Percentiles rank a stretch among this genome's conserved stretches.
phyloP scores from a whole-genome alignment of 176 grass and related monocot genomes.

The Cenchrus americanus region DNA sequence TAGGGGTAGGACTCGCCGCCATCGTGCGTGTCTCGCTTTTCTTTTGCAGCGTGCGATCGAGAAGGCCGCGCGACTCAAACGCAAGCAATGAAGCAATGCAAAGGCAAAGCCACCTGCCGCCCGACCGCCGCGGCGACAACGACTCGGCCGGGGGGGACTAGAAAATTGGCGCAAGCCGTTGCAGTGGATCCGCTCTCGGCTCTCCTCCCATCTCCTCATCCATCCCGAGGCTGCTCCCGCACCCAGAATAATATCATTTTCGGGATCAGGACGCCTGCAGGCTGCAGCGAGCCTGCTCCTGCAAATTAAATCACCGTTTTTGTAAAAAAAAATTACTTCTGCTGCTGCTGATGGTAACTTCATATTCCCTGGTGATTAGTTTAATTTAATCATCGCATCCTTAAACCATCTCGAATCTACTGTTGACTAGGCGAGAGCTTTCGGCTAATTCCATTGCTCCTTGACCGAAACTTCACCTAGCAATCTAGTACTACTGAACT shows the following conservation, averaged over 20 bases:
- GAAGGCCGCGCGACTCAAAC: background rate
- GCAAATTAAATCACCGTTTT: background rate
- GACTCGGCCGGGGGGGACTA: background rate
- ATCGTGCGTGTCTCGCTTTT: too few relatives aligned
- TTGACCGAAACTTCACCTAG: background rate
- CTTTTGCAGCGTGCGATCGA: background rate
- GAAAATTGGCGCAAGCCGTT: slow-evolving; percentile 8
- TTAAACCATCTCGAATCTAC: background rate
- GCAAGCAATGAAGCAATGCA: background rate
- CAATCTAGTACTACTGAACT: too few relatives aligned
- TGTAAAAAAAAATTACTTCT: background rate
- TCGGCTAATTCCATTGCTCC: background rate
- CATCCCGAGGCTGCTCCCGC: background rate
- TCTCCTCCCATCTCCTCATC: background rate
- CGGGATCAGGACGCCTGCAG: slow-evolving; percentile 23
- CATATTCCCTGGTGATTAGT: background rate
- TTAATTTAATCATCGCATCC: background rate
- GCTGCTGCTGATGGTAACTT: background rate
- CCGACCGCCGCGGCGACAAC: background rate
- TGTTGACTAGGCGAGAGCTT: background rate
- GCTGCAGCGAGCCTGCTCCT: background rate
- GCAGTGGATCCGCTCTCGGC: background rate
- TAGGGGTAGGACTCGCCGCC: background rate
- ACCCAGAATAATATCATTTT: slow-evolving; percentile 25
- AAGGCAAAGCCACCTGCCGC: background rate